phyloP scores from a whole-genome alignment of 1,139 yeast genomes.

The Sugiyamaella japonica region DNA sequence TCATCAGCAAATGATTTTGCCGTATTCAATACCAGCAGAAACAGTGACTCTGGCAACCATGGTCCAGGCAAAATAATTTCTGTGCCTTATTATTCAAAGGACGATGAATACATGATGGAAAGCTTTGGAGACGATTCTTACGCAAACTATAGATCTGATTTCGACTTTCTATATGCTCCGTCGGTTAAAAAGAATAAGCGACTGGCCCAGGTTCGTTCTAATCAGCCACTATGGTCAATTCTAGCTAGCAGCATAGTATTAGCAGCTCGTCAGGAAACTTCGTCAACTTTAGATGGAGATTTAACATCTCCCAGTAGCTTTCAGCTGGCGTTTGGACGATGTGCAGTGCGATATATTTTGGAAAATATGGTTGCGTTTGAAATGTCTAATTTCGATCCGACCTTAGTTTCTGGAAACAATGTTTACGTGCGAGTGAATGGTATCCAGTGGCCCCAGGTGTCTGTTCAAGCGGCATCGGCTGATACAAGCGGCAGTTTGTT shows the following conservation, averaged over 20 bases:
- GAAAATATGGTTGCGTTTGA: constrained; percentile 40
- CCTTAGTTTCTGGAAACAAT: constrained; percentile 20
- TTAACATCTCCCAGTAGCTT: constrained; percentile 8
- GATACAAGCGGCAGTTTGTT: constrained; percentile 21
- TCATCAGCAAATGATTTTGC: constrained; percentile 8
- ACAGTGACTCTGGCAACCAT: neutral
- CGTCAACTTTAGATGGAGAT: constrained; percentile 14
- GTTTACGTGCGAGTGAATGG: constrained; percentile 39
- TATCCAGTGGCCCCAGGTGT: constrained; percentile 41
- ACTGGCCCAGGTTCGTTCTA: constrained; percentile 33
- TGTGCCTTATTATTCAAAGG: constrained; percentile 16
- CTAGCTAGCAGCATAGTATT: constrained; percentile 40
- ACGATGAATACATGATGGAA: constrained; percentile 6
- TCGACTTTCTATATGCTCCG: constrained; percentile 28
- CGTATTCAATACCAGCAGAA: neutral
- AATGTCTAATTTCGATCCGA: constrained; percentile 27
- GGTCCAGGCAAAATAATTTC: constrained; percentile 15
- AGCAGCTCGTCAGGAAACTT: constrained; percentile 40
- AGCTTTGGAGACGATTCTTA: constrained; percentile 1
- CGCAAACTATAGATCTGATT: constrained; percentile 19
- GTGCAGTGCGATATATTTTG: constrained; percentile 36
- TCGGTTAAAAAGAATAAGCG: constrained; percentile 32
- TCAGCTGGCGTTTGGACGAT: constrained; percentile 20
- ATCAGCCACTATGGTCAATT: constrained; percentile 43
- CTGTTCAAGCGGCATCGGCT: constrained; percentile 29